Evolutionary conservation across 306 rosid species (phyloP).

Genomic region (Malus asiatica): DNA sequence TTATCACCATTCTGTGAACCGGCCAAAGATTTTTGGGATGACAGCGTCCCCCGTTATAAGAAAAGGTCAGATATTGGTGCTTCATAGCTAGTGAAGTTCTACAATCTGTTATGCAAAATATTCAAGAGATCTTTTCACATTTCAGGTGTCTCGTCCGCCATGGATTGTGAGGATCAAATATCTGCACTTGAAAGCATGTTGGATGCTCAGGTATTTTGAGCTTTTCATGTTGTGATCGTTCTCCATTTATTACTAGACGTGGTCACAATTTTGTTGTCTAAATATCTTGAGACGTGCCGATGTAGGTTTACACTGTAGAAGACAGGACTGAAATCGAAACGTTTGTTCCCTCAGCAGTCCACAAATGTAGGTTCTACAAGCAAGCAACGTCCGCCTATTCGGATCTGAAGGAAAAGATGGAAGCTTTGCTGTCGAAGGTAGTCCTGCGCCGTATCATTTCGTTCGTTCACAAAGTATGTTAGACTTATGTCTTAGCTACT

Average conservation of each 20-base stretch:
- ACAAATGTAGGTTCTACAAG: conserved; percentile 51
- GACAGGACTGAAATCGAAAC: conserved; percentile 62
- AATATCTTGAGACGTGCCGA: conserved; percentile 1
- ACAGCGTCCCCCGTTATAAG: conserved; percentile 81
- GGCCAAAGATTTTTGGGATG: conserved; percentile 90
- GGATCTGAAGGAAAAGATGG: conserved; percentile 63
- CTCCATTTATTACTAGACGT: neutral
- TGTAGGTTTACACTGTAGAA: conserved; percentile 57
- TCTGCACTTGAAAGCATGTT: conserved; percentile 61
- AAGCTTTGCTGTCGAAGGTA: conserved; percentile 72
- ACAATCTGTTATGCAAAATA: neutral
- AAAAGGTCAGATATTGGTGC: conserved; percentile 41
- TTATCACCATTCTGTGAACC: conserved; percentile 53
- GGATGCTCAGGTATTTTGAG: conserved; percentile 55
- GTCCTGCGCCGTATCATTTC: conserved; percentile 1
- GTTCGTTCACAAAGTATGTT: neutral
- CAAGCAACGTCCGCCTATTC: conserved; percentile 24
- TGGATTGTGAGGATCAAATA: conserved; percentile 64
- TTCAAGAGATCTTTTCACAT: neutral
- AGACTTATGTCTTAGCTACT: conserved; percentile 1
- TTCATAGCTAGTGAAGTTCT: neutral
- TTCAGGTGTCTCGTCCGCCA: conserved; percentile 59
- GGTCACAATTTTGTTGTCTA: neutral
- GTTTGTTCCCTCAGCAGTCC: conserved; percentile 52
- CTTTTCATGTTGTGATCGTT: neutral